Conservation (phyloP, 345 rosid genomes). For the Camelina laxa region DNA sequence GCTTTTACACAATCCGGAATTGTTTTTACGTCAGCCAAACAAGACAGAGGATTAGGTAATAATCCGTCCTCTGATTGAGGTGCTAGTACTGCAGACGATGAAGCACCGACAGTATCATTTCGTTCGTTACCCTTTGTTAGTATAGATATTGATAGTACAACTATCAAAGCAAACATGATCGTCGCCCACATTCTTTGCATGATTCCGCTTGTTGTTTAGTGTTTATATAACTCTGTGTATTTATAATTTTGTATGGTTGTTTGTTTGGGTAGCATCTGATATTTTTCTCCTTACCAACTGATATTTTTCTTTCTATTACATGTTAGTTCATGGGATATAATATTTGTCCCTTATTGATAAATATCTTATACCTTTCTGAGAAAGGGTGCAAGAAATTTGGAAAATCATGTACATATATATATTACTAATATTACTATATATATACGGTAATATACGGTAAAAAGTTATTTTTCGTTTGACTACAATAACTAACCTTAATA, state of each 20-base stretch:
- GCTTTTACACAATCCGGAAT: neutral
- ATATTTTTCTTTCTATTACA: too few species aligned
- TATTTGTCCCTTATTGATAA: neutral
- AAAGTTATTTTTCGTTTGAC: too few species aligned
- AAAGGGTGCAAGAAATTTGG: neutral
- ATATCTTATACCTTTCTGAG: neutral
- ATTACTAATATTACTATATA: too few species aligned
- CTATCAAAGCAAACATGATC: neutral
- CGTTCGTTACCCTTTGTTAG: neutral
- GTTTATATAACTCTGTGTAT: neutral
- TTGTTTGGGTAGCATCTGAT: neutral
- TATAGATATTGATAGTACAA: neutral
- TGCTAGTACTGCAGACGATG: neutral
- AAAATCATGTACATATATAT: neutral
- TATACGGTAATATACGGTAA: too few species aligned
- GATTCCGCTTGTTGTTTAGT: neutral
- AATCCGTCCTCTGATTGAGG: neutral
- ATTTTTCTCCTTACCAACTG: too few species aligned
- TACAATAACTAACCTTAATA: too few species aligned
- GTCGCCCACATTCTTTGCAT: neutral
- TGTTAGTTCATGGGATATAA: neutral
- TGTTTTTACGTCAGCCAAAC: neutral
- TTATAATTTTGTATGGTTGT: slow-evolving; percentile 5
- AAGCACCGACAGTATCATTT: neutral
- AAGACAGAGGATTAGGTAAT: neutral